Evolutionary conservation across 768 basidiomycete species (phyloP).

Genomic region (Podaxis mareebaensis): DNA sequence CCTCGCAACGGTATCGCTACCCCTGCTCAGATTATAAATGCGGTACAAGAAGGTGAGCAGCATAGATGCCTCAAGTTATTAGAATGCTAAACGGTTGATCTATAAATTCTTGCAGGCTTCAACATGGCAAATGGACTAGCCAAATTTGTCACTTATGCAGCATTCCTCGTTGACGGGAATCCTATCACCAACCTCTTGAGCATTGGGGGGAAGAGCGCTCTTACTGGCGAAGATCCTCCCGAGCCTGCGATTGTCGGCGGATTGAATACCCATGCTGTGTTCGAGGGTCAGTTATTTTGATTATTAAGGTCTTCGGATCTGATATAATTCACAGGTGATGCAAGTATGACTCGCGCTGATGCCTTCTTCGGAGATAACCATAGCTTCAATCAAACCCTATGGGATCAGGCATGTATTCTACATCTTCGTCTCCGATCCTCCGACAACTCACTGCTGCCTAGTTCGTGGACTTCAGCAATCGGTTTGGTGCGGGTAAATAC

Average conservation of each 20-base stretch:
- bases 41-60: slow-evolving; percentile 10
- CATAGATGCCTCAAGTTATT: neutral
- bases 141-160: slow-evolving; percentile 9
- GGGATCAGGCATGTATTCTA: neutral
- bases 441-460: neutral
- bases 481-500: slow-evolving; percentile 16
- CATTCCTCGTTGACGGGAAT: slow-evolving; percentile 13
- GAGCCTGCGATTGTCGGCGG: slow-evolving; percentile 13
- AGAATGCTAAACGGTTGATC: neutral
- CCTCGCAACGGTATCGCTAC: slow-evolving; percentile 16
- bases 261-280: slow-evolving; percentile 8
- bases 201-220: slow-evolving; percentile 7
- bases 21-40: slow-evolving; percentile 16
- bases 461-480: slow-evolving; percentile 17
- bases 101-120: slow-evolving; percentile 5
- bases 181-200: slow-evolving; percentile 10
- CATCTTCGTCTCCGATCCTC: neutral
- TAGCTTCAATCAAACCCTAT: slow-evolving; percentile 11
- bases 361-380: slow-evolving; percentile 9
- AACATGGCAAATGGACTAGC: slow-evolving; percentile 13
- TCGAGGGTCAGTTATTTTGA: slow-evolving; percentile 9
- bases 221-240: slow-evolving; percentile 8
- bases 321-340: neutral
- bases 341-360: slow-evolving; percentile 12
- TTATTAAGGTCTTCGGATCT: neutral